Conservation (phyloP, 108 stramenopile species). For the Fragilaria crotonensis region DNA sequence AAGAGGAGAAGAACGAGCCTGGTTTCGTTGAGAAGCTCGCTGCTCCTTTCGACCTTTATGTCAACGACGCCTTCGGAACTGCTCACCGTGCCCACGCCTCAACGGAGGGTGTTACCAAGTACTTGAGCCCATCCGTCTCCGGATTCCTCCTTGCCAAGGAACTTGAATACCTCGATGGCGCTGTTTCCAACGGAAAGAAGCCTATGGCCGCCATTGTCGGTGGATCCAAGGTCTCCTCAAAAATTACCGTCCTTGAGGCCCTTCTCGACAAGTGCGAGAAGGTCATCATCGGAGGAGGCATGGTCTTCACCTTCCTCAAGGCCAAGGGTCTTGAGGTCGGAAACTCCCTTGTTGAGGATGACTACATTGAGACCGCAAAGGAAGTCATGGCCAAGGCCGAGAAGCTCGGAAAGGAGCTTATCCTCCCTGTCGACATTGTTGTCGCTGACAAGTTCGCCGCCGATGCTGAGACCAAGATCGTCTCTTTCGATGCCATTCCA, state of each 20-base stretch:
- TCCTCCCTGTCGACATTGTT: conserved; percentile 94
- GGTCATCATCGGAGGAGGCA: conserved; percentile 98
- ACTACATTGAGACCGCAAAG: conserved; percentile 96
- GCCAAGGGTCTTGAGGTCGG: conserved; percentile 92
- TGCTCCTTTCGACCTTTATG: conserved; percentile 88
- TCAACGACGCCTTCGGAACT: conserved; percentile 99
- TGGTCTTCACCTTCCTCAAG: conserved; percentile 99
- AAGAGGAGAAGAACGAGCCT: conserved; percentile 92
- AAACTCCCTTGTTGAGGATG: conserved; percentile 94
- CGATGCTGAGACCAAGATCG: conserved; percentile 86
- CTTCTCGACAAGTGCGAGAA: conserved; percentile 99
- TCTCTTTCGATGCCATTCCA: conserved; percentile 84
- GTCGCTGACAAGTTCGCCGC: conserved; percentile 87
- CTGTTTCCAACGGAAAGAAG: conserved; percentile 90
- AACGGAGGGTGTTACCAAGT: conserved; percentile 98
- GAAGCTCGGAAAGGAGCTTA: conserved; percentile 85
- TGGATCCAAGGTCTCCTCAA: conserved; percentile 99
- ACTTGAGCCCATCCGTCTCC: conserved; percentile 79
- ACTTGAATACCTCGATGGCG: conserved; percentile 97
- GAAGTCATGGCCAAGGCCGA: conserved; percentile 89
- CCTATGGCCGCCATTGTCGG: conserved; percentile 99
- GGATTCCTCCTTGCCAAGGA: conserved; percentile 98
- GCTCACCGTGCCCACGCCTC: conserved; percentile 99
- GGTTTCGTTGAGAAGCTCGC: conserved; percentile 90
- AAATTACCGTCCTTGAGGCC: conserved; percentile 98